Evolutionary conservation across 306 rosid genomes (phyloP).

Genomic region (Styphnolobium japonicum): DNA sequence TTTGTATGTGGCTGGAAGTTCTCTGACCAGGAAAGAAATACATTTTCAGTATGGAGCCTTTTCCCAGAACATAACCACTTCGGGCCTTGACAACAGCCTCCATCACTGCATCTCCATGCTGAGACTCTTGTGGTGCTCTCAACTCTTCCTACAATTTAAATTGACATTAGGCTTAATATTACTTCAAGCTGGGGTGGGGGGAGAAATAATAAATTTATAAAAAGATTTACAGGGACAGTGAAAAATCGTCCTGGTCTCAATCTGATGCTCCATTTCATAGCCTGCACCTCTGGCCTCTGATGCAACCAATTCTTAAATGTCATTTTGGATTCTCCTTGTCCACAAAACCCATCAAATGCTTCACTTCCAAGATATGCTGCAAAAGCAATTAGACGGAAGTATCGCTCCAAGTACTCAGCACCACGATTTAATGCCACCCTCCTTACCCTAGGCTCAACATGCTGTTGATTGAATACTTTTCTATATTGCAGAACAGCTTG

Average conservation of each 20-base stretch:
- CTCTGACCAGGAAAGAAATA: conserved; percentile 93
- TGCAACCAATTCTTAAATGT: conserved; percentile 87
- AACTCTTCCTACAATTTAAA: conserved; percentile 66
- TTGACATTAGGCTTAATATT: background rate
- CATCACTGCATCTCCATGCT: conserved; percentile 91
- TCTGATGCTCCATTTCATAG: conserved; percentile 94
- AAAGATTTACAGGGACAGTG: conserved; percentile 69
- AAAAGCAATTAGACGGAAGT: conserved; percentile 89
- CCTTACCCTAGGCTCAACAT: conserved; percentile 82
- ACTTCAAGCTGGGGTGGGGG: background rate
- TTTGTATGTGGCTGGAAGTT: conserved; percentile 79
- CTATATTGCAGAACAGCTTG: conserved; percentile 81
- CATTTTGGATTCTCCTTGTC: conserved; percentile 66
- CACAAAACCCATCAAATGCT: conserved; percentile 84
- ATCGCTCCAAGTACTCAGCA: conserved; percentile 88
- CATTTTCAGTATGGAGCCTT: conserved; percentile 91
- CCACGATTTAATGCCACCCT: conserved; percentile 89
- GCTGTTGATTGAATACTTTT: conserved; percentile 84
- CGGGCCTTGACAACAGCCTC: conserved; percentile 77
- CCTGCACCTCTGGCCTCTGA: conserved; percentile 84
- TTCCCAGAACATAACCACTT: conserved; percentile 78
- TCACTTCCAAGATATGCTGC: conserved; percentile 96
- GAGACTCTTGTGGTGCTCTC: conserved; percentile 81
- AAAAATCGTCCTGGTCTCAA: conserved; percentile 82
- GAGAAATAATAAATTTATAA: background rate